Evolutionary conservation across 495 filamentous ascomycete species (phyloP), one percentile per base, ranked within the genome.

Genomic region (Symbiotaphrina buchneri): DNA sequence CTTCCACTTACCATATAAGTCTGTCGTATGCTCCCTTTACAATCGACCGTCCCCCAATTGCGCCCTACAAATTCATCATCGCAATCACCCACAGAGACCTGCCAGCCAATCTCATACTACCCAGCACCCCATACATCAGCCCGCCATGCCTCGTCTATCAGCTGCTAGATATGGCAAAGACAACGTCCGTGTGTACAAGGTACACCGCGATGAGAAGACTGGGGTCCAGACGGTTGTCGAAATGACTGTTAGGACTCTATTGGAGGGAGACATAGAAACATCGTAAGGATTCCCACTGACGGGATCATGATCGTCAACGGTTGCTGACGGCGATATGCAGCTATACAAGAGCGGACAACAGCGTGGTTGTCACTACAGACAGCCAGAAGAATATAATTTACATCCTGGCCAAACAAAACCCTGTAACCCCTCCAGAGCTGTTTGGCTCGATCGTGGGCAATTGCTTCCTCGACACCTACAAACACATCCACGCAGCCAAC

Each of bases 371-470:
- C 24, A 83, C 87, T 31, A 97, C 87, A 23, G 87, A 97, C 54
- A 85, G 83, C 6, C 85, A 93, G 60, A 97, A 97, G 58, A 92
- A 97, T 56, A 93, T 84, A 39, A 71, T 81, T 56, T 92, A 85
- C 55, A 81, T 94, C 64, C 60, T 71, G 32, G 85, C 87, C 40
- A 94, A 93, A 54, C 77, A 91, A 49, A 63, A 85, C 59, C 79
- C 87, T 28, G 78, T 95, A 35, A 82, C 71, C 30, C 83, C 87
- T 13, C 87, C 87, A 2, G 87, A 97, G 56, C 68, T 91, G 29
- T 97, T 87, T 47, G 87, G 71, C 42, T 66, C 71, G 45, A 74
- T 75, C 40, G 53, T 95, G 18, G 79, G 71, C 32, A 63, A 68
- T 37, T 87, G 95, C 61, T 95, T 94, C 60, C 49, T 90, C 47